Evolutionary conservation across 2,329 filamentous ascomycete genomes (phyloP).

Genomic region (Aspergillus cejpii): DNA sequence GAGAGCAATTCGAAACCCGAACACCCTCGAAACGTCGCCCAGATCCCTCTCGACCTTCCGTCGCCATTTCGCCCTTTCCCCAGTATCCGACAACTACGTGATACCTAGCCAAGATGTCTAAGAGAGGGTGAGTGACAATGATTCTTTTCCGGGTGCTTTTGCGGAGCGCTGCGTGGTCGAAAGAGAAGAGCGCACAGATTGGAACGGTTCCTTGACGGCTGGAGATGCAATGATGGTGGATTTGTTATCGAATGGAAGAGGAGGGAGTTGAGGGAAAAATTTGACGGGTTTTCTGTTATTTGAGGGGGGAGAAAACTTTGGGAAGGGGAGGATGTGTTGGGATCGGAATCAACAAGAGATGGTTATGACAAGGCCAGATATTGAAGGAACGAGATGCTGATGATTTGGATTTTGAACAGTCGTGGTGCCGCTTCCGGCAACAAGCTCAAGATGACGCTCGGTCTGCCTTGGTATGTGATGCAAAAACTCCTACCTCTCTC

Average conservation of each 20-base stretch:
- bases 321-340: conserved; percentile 4
- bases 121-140: conserved; percentile 43
- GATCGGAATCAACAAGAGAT: conserved; percentile 4
- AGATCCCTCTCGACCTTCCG: conserved; percentile 23
- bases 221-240: neutral
- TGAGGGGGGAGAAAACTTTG: neutral
- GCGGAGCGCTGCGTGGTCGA: conserved; percentile 8
- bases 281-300: neutral
- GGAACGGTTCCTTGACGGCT: neutral
- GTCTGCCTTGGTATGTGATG: conserved; percentile 93
- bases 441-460: conserved; percentile 99
- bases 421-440: conserved; percentile 90
- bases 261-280: neutral
- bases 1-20: conserved; percentile 35
- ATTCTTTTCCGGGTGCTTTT: conserved; percentile 10
- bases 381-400: conserved; percentile 17
- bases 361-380: conserved; percentile 4
- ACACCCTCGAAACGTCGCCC: conserved; percentile 25
- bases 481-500: conserved; percentile 11
- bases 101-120: conserved; percentile 46
- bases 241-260: neutral
- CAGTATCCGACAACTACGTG: conserved; percentile 35
- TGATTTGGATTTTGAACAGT: conserved; percentile 36
- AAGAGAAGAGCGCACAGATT: neutral
- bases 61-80: conserved; percentile 28